Conservation (phyloP, 2,329 filamentous ascomycete species). For the Trichoderma sp. region DNA sequence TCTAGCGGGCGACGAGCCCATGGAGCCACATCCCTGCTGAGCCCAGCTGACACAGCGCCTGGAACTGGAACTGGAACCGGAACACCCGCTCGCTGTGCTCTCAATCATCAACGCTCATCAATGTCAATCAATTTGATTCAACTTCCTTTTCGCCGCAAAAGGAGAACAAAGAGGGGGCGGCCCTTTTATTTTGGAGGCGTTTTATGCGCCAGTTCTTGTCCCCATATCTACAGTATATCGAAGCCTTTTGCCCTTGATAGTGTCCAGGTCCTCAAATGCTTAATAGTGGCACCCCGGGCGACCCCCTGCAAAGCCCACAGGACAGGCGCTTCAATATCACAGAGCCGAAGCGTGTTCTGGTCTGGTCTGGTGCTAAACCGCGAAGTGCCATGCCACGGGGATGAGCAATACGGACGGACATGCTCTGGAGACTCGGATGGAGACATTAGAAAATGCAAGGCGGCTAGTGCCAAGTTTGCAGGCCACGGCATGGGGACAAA, state of each 20-base stretch:
- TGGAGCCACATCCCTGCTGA: slow-evolving; percentile 11
- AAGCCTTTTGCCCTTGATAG: background rate
- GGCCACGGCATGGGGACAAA: background rate
- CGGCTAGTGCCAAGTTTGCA: background rate
- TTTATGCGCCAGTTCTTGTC: background rate
- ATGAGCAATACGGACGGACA: background rate
- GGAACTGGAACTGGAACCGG: slow-evolving; percentile 16
- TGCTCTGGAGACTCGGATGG: background rate
- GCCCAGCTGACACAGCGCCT: slow-evolving; percentile 21
- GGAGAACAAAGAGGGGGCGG: background rate
- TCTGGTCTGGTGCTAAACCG: background rate
- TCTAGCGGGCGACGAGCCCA: background rate
- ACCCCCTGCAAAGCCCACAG: background rate
- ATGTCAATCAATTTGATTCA: too few species aligned
- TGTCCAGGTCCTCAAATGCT: background rate
- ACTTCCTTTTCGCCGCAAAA: background rate
- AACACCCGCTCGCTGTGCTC: background rate
- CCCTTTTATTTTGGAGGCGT: background rate
- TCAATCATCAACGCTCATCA: too few species aligned
- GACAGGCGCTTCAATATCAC: background rate
- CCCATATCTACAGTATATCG: background rate
- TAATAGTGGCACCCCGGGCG: background rate
- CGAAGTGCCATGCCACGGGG: background rate
- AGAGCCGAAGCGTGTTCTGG: background rate
- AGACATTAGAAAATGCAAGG: background rate